phyloP scores from a whole-genome alignment of 495 filamentous ascomycete genomes.

The Extremus antarcticus region DNA sequence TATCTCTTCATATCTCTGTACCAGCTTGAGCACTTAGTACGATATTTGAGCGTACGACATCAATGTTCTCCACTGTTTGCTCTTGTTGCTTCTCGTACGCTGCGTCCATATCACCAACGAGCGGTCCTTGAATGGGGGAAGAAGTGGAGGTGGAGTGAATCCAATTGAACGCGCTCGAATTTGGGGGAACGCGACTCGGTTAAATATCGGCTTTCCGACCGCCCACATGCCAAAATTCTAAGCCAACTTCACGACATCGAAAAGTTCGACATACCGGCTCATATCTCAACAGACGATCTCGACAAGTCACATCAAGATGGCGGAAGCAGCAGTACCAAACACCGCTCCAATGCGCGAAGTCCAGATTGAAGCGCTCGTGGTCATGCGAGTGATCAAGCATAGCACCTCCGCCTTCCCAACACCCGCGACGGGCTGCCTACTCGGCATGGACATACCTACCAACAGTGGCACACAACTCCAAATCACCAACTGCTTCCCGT shows the following conservation, averaged over 20 bases:
- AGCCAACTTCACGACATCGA: not conserved
- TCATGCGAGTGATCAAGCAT: slow-evolving; percentile 95
- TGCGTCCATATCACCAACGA: too few species aligned
- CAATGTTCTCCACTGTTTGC: too few species aligned
- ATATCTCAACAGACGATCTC: too few species aligned
- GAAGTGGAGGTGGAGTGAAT: too few species aligned
- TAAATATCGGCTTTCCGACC: not conserved
- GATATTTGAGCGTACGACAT: too few species aligned
- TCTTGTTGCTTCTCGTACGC: too few species aligned
- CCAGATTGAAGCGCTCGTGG: slow-evolving; percentile 80
- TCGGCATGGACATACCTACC: slow-evolving; percentile 69
- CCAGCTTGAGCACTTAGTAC: too few species aligned
- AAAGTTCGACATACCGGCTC: too few species aligned
- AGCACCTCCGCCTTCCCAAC: slow-evolving; percentile 79
- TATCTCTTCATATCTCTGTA: too few species aligned
- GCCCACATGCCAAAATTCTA: not conserved
- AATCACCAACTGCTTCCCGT: slow-evolving; percentile 90
- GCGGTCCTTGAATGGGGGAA: too few species aligned
- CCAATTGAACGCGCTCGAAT: too few species aligned
- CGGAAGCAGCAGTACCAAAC: not conserved
- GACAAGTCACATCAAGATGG: slow-evolving; percentile 5
- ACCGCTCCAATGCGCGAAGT: slow-evolving; percentile 38
- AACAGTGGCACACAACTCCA: slow-evolving; percentile 54
- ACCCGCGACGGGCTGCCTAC: slow-evolving; percentile 75
- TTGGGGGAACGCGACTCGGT: too few species aligned